phyloP scores from a whole-genome alignment of 129 eudicot species.

The Artemisia annua region DNA sequence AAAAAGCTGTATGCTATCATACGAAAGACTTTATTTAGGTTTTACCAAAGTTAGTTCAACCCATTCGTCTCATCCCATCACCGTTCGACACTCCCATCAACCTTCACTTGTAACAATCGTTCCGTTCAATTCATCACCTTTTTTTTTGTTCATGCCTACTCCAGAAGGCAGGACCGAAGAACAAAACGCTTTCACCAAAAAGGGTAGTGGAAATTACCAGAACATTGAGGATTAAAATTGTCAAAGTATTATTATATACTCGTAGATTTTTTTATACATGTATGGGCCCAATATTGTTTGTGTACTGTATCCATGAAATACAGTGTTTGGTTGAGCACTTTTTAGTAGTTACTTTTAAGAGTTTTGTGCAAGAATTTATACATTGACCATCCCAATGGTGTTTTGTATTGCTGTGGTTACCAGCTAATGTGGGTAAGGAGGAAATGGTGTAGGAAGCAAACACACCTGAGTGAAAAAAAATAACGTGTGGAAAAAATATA shows the following conservation, averaged over 20 bases:
- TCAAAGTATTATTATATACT: neutral
- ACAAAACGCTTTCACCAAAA: constrained; percentile 29
- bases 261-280: neutral
- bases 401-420: neutral
- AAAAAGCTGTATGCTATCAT: too few species aligned
- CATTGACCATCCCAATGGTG: neutral
- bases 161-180: constrained; percentile 31
- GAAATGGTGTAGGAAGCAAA: too few species aligned
- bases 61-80: constrained; percentile 20
- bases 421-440: too few species aligned
- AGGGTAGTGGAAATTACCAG: constrained; percentile 26
- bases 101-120: constrained; percentile 31
- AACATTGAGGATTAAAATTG: neutral
- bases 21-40: too few species aligned
- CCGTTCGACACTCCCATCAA: constrained; percentile 25
- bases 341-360: constrained; percentile 3
- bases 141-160: too few species aligned
- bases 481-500: too few species aligned
- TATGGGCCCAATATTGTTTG: constrained; percentile 13
- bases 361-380: constrained; percentile 1
- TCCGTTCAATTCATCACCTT: constrained; percentile 45
- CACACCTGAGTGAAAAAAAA: too few species aligned
- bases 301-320: constrained; percentile 12
- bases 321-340: neutral
- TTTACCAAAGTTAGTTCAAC: too few species aligned